Base-by-base conservation (phyloP, 2,329 filamentous ascomycete genomes). In the Fusarium chuoi region DNA sequence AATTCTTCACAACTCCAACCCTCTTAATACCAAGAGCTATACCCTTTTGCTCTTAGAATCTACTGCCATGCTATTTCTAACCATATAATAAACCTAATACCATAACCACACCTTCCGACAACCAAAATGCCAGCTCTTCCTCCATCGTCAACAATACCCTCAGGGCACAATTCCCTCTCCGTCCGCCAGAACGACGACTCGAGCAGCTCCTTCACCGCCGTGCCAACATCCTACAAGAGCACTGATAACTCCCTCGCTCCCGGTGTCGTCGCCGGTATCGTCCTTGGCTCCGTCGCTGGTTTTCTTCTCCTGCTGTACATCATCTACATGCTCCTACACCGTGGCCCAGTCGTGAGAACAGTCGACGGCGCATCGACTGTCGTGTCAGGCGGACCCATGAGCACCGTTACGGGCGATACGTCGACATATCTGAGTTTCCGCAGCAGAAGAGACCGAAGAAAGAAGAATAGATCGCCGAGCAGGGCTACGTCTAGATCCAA, bases 291-390 rank as follows among this genome's bases (percentile, higher is more conserved):
- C 46, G 82, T 86, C 54, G 83, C 81, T 35, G 89, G 85, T 59
- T 87, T 90, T 78, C 78, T 90, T 38, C 81, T 90, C 39, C 70
- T 89, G 18, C 80, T 90, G 36, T 86, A 86, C 79, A 76, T 89
- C 18, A 72, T 89, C 64, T 89, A 88, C 78, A 83, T 84, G 6
- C 83, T 82, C n/a, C 79, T 88, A 36, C 85, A 86, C 67, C 82
- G 85, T 36, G 83, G 82, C 3, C 84, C 83, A 4, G 76, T 81
- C 42, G 78, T 78, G 61, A 69, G 78, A 38, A 68, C 74, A 41
- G 74, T 76, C 30, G 75, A 75, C 9, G 67, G 67, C 18, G 59
- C 64, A 54, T 75, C 72, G 17, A 73, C 70, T 13, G 67, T 70
- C 14, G 66, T 56, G 3, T 65, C 65, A 10, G 54, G 68, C 8